Base-by-base conservation (phyloP, 148 eudicot genomes). In the Rhododendron williamsianum region DNA sequence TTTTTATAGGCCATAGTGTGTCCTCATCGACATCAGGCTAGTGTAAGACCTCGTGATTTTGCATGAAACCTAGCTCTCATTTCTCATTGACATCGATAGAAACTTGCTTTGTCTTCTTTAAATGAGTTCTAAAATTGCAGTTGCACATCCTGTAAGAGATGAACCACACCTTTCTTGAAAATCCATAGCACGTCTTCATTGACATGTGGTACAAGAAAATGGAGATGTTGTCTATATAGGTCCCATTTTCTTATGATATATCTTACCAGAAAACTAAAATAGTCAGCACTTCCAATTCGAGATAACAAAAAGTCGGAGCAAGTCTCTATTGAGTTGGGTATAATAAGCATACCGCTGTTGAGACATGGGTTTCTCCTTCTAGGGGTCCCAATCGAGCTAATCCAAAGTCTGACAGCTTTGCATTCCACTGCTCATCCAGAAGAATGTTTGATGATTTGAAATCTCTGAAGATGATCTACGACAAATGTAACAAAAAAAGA, bases 331-430 rank as follows among this genome's bases (percentile, higher is more conserved):
- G 58, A 80, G 71, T 56, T 33, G 6, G 30, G n/a, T 7, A 81
- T 18, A 33, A 48, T 35, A 43, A 58, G 80, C 95, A 88, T 92
- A 94, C 97, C 90, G 95, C 94, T 23, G 97, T 94, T 67, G 97
- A 91, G 85, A 94, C 95, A 86, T 94, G 97, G 23, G 92, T 94
- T 83, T 86, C 81, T 80, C 97, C 97, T 85, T 94, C 97, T 69
- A 65, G 51, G 83, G 97, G 97, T 46, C 97, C 97, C 86, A 94
- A 85, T 89, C 97, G 89, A 36, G 97, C 97, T 89, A 94, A 88
- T 87, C 97, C 97, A 87, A 94, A 94, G 84, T 94, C 97, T 38
- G 97, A 94, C 46, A 94, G 89, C 87, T 94, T 94, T 38, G 97
- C 93, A 85, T 92, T 94, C 97, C 97, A 94, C 23, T 93, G 88